phyloP scores from a whole-genome alignment of 345 rosid species.

The Hypericum perforatum region DNA sequence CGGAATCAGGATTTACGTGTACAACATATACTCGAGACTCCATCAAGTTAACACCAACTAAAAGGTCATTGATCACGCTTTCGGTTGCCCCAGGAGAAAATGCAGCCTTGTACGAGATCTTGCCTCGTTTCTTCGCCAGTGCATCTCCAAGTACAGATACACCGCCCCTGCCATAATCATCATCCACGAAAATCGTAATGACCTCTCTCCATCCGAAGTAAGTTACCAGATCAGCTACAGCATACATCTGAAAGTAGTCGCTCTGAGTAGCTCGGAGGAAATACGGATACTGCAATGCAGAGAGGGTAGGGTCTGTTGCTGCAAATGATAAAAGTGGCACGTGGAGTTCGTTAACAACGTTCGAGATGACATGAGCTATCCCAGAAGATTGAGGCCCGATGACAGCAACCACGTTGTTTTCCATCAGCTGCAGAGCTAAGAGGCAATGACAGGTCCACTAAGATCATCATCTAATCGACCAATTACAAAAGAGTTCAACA shows the following conservation, averaged over 20 bases:
- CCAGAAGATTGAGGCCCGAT: conserved; percentile 96
- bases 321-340: conserved; percentile 62
- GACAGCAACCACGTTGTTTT: conserved; percentile 49
- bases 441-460: conserved; percentile 23
- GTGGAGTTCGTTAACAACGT: conserved; percentile 53
- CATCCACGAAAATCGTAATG: conserved; percentile 72
- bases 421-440: conserved; percentile 92
- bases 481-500: too few relatives aligned
- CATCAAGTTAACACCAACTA: conserved; percentile 51
- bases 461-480: conserved; percentile 19
- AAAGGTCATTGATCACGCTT: conserved; percentile 37
- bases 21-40: conserved; percentile 86
- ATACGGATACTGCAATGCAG: conserved; percentile 54
- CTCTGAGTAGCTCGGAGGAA: conserved; percentile 51
- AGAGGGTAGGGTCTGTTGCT: conserved; percentile 60
- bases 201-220: conserved; percentile 68
- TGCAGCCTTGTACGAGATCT: conserved; percentile 67
- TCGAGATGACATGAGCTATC: conserved; percentile 77
- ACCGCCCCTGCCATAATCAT: conserved; percentile 85
- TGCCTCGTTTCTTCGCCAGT: conserved; percentile 55
- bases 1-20: conserved; percentile 84
- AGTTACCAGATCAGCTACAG: conserved; percentile 63
- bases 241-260: conserved; percentile 76
- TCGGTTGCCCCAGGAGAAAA: conserved; percentile 44
- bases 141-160: conserved; percentile 70